These are phyloP conservation scores for Tubosaeta sp. DNA, from an alignment of 768 basidiomycete species.

Conservation along the genomic window DNA sequence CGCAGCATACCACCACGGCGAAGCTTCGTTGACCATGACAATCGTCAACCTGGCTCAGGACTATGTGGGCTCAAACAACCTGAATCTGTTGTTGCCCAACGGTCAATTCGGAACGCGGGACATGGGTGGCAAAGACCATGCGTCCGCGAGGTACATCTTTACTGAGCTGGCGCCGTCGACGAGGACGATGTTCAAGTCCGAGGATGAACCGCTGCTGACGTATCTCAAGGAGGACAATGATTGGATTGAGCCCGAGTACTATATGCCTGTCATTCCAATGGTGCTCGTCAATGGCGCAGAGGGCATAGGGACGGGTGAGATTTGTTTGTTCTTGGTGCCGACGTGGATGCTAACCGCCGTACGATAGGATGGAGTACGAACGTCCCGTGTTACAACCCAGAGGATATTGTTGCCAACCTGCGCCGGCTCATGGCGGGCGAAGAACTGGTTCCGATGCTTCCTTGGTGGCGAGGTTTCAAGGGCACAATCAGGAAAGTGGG, in stretches of 20 bases:
- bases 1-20: constrained; percentile 96
- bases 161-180: constrained; percentile 75
- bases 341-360: not conserved
- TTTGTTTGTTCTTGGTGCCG: not conserved
- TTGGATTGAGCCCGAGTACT: constrained; percentile 90
- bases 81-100: constrained; percentile 81
- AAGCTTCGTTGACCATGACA: constrained; percentile 78
- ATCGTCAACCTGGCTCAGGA: constrained; percentile 94
- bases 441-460: constrained; percentile 79
- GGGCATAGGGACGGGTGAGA: constrained; percentile 91
- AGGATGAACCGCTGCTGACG: constrained; percentile 82
- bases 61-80: constrained; percentile 93
- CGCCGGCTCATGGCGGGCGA: constrained; percentile 83
- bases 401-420: constrained; percentile 84
- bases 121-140: constrained; percentile 93
- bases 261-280: constrained; percentile 85
- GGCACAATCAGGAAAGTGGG: constrained; percentile 77
- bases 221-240: constrained; percentile 83
- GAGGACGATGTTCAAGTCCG: constrained; percentile 71
- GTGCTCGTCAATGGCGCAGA: constrained; percentile 92
- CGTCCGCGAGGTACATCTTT: constrained; percentile 94
- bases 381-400: constrained; percentile 89
- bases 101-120: constrained; percentile 97
- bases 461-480: constrained; percentile 97
- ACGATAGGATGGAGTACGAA: constrained; percentile 87